Conservation (phyloP, 2,329 filamentous ascomycete genomes). For the Tolypocladium album region DNA sequence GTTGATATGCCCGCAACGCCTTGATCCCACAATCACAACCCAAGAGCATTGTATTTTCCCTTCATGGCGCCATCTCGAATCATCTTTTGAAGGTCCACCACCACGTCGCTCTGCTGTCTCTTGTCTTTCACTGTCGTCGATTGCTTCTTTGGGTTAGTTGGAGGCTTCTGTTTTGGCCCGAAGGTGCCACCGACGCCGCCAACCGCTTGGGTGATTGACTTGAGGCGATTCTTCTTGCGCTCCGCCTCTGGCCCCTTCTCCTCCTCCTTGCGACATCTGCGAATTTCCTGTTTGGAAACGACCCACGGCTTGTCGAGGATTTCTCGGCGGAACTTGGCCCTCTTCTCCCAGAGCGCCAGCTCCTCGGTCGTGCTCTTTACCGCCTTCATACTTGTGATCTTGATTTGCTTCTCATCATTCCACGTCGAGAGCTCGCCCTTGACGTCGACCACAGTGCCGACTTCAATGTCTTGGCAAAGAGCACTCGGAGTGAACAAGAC, state of each 20-base stretch:
- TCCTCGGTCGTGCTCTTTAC: conserved; percentile 45
- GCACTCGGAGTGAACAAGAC: conserved; percentile 6
- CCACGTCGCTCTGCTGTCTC: conserved; percentile 1
- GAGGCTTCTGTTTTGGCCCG: neutral
- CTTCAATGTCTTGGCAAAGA: conserved; percentile 25
- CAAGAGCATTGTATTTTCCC: conserved; percentile 23
- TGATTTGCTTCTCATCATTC: conserved; percentile 38
- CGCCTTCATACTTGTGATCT: conserved; percentile 36
- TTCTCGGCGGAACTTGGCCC: conserved; percentile 34
- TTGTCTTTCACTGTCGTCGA: neutral
- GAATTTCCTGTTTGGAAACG: conserved; percentile 36
- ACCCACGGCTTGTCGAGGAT: conserved; percentile 44
- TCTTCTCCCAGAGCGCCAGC: conserved; percentile 47
- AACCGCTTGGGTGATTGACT: conserved; percentile 5
- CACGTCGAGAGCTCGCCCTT: conserved; percentile 41
- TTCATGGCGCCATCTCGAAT: conserved; percentile 15
- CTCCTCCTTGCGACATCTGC: conserved; percentile 36
- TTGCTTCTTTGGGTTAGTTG: neutral
- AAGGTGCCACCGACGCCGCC: too few relatives aligned
- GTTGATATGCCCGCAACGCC: neutral
- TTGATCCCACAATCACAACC: conserved; percentile 14
- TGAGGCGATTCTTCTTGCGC: conserved; percentile 14
- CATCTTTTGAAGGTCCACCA: conserved; percentile 13
- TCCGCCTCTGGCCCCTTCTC: conserved; percentile 24
- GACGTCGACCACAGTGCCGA: conserved; percentile 46